Percentiles rank a stretch among this genome's conserved stretches.
These are phyloP conservation scores for Eruca vesicaria DNA, from an alignment of 441 rosid species.

Conservation along the genomic window DNA sequence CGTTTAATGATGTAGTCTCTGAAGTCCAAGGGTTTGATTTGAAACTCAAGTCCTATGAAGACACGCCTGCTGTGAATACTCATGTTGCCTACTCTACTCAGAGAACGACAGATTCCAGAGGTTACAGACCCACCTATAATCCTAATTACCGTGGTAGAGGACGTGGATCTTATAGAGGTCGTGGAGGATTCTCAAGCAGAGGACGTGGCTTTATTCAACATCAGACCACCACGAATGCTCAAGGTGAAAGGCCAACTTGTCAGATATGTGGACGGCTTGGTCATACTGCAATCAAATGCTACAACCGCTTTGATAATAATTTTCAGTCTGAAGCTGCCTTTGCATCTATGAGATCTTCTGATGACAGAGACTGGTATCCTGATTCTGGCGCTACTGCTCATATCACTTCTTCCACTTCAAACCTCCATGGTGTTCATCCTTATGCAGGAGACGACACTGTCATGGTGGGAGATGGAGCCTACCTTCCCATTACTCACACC, in stretches of 20 bases:
- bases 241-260: background rate
- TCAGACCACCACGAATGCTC: background rate
- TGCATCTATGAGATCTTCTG: background rate
- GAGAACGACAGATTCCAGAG: too few species aligned
- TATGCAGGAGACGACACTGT: background rate
- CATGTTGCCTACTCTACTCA: too few species aligned
- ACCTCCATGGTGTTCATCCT: background rate
- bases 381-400: background rate
- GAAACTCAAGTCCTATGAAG: too few species aligned
- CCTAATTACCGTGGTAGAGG: background rate
- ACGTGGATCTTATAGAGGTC: background rate
- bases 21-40: too few species aligned
- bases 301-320: background rate
- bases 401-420: background rate
- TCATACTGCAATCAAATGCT: background rate
- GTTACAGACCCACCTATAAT: background rate
- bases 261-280: background rate
- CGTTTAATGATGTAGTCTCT: too few species aligned
- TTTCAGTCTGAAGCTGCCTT: background rate
- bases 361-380: background rate
- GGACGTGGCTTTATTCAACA: background rate
- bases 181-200: background rate
- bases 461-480: background rate
- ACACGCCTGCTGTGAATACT: too few species aligned
- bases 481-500: background rate